Evolutionary conservation across 2,329 filamentous ascomycete genomes (phyloP).

Genomic region (Seiridium unicorne): DNA sequence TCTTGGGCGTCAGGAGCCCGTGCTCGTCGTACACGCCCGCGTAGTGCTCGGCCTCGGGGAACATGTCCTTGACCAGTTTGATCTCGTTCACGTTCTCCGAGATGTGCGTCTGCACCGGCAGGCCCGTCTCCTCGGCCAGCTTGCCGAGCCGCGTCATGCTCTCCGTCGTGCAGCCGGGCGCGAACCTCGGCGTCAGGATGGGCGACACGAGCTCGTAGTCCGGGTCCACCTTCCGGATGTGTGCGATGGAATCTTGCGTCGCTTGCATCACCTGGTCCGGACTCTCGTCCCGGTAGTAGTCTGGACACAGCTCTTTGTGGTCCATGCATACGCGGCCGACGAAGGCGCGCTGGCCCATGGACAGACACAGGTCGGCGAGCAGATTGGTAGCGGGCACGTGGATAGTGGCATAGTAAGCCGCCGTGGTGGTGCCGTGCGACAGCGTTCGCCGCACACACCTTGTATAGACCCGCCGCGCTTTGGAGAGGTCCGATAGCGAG

Average conservation of each 20-base stretch:
- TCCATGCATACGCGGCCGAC: constrained; percentile 98
- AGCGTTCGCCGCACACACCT: constrained; percentile 79
- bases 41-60: constrained; percentile 65
- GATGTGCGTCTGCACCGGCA: constrained; percentile 86
- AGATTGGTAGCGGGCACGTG: constrained; percentile 88
- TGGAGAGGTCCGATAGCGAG: constrained; percentile 62
- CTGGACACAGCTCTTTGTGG: constrained; percentile 63
- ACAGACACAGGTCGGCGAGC: constrained; percentile 79
- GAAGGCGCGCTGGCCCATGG: constrained; percentile 81
- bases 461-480: constrained; percentile 71
- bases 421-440: constrained; percentile 87
- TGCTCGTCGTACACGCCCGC: constrained; percentile 74
- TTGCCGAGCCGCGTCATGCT: constrained; percentile 63
- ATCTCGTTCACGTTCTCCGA: constrained; percentile 79
- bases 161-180: constrained; percentile 57
- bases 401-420: constrained; percentile 91
- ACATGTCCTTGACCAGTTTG: constrained; percentile 66
- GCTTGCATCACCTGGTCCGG: constrained; percentile 54
- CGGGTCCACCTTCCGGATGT: constrained; percentile 70
- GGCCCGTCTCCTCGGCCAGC: constrained; percentile 58
- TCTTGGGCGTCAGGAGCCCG: constrained; percentile 68
- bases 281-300: constrained; percentile 76
- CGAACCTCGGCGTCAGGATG: constrained; percentile 75
- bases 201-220: constrained; percentile 64
- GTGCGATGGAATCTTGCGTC: constrained; percentile 59